phyloP scores from a whole-genome alignment of 2,329 filamentous ascomycete genomes.

The Sarocladium oryzae region DNA sequence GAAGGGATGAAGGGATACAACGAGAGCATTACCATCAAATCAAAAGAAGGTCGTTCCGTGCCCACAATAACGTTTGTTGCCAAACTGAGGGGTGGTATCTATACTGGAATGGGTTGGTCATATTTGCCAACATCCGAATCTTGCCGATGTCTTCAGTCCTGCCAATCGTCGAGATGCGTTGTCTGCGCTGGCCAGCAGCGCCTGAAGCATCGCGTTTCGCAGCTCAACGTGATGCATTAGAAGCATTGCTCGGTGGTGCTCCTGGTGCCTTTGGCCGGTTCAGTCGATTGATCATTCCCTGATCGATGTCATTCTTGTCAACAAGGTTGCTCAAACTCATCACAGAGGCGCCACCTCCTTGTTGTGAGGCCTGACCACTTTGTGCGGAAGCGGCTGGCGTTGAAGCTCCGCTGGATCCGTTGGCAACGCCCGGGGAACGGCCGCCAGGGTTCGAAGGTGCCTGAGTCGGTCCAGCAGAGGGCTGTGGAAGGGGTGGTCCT shows the following conservation, averaged over 20 bases:
- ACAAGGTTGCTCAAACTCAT: slow-evolving; percentile 49
- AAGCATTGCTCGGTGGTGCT: background rate
- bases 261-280: slow-evolving; percentile 27
- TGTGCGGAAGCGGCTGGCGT: slow-evolving; percentile 23
- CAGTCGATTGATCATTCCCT: slow-evolving; percentile 46
- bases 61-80: slow-evolving; percentile 14
- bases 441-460: slow-evolving; percentile 16
- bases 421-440: slow-evolving; percentile 30
- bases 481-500: slow-evolving; percentile 31
- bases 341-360: slow-evolving; percentile 27
- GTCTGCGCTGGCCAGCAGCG: slow-evolving; percentile 12
- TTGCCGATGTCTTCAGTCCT: background rate
- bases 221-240: slow-evolving; percentile 1
- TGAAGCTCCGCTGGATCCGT: slow-evolving; percentile 29
- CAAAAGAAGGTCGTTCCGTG: slow-evolving; percentile 5
- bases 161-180: background rate
- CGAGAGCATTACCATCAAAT: slow-evolving; percentile 23
- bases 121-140: background rate
- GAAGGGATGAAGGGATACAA: background rate
- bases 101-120: background rate
- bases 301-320: slow-evolving; percentile 48
- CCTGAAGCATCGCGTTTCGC: slow-evolving; percentile 5
- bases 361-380: background rate
- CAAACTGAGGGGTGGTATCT: slow-evolving; percentile 12
- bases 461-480: slow-evolving; percentile 16